Conservation (phyloP, 129 eudicot species). For the Apium graveolens region DNA sequence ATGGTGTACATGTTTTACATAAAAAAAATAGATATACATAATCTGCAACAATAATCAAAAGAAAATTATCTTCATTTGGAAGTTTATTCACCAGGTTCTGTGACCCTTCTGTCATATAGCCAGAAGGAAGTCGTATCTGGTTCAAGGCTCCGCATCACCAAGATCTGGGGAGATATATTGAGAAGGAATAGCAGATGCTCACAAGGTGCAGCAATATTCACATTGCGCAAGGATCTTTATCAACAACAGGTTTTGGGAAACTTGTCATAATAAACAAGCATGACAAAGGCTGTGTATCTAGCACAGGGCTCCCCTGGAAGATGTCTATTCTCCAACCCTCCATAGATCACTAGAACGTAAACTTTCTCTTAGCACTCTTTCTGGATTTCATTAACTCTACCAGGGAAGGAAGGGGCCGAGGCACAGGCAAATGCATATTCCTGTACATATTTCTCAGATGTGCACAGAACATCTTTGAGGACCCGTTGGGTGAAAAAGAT, state of each 20-base stretch:
- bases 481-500: constrained; percentile 21
- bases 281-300: not conserved
- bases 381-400: constrained; percentile 44
- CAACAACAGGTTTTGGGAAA: not conserved
- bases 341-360: constrained; percentile 1
- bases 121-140: not conserved
- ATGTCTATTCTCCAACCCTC: not conserved
- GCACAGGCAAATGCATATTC: constrained; percentile 58
- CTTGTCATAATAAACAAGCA: not conserved
- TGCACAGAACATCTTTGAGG: constrained; percentile 28
- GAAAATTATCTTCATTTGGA: not conserved
- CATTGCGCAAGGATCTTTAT: not conserved
- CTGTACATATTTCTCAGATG: constrained; percentile 53
- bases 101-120: not conserved
- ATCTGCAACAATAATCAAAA: not conserved
- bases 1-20: not conserved
- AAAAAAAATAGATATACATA: not conserved
- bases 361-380: constrained; percentile 32
- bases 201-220: not conserved
- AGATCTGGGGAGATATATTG: not conserved
- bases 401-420: constrained; percentile 78
- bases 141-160: not conserved
- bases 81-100: not conserved
- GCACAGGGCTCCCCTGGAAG: not conserved
- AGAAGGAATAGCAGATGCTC: not conserved